phyloP scores from a whole-genome alignment of 768 basidiomycete genomes.

The Hemileccinum rubropunctum region DNA sequence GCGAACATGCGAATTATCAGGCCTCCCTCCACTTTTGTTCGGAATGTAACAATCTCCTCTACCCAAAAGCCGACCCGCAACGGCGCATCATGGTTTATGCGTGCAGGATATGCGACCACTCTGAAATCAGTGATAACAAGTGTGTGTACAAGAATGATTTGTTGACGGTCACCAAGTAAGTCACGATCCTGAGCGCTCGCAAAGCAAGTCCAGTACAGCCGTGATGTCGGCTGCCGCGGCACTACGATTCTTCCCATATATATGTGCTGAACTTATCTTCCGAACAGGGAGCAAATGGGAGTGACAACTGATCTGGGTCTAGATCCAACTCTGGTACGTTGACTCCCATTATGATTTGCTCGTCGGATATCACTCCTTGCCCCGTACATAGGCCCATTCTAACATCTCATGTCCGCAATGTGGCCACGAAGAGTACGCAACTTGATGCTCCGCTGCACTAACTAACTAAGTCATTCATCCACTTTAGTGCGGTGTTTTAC shows the following conservation, averaged over 20 bases:
- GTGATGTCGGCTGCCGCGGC: constrained; percentile 11
- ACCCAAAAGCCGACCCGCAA: constrained; percentile 87
- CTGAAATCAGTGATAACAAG: constrained; percentile 81
- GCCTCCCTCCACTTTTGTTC: constrained; percentile 88
- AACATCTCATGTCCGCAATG: constrained; percentile 83
- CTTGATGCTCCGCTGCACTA: neutral
- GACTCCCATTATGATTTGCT: neutral
- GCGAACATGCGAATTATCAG: constrained; percentile 34
- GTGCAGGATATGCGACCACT: constrained; percentile 86
- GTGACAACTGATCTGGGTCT: constrained; percentile 84
- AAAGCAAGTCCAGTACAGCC: neutral
- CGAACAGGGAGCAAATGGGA: constrained; percentile 83
- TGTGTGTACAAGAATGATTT: constrained; percentile 94
- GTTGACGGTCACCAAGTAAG: constrained; percentile 88
- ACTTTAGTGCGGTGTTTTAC: constrained; percentile 82
- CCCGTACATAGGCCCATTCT: constrained; percentile 64
- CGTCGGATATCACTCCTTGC: neutral
- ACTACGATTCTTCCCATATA: constrained; percentile 2
- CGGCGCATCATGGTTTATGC: constrained; percentile 86
- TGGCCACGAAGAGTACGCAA: constrained; percentile 75
- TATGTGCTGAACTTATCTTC: constrained; percentile 4
- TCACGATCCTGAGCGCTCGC: constrained; percentile 6
- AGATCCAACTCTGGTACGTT: constrained; percentile 81
- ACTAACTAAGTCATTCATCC: constrained; percentile 3
- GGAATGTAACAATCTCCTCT: constrained; percentile 94